Evolutionary conservation across 169 alveolate species (phyloP), one percentile per base, ranked within the genome.

Genomic region (Plasmodium inui): DNA sequence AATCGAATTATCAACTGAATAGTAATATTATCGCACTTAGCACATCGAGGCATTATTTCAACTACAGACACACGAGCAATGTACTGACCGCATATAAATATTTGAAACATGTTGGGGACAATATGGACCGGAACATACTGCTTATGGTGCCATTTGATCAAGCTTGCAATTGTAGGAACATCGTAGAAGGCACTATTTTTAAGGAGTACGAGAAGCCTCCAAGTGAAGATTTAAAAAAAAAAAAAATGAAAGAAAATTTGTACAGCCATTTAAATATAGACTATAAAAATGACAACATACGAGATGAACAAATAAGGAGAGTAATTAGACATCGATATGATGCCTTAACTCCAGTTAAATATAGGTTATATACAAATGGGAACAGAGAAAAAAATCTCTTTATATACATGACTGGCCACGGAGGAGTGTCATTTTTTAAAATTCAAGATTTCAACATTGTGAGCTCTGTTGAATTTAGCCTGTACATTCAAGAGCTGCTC

Each of bases 381-480:
- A 26, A 85, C 72, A 96, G 92, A 30, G 44, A 84, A 10, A 94
- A 91, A 50, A 94, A 88, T 82, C 95, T 92, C 39, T 81, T 95
- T 50, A 86, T 96, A 28, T 96, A 94, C 76, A 88, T 96, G 95
- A 95, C 98, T 8, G 98, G 98, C 0, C 98, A 96, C 67, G 98
- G 98, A 7, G 98, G 98, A 12, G 96, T 94, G 53, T 67, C 95
- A n/a, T 96, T 95, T 92, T 89, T 96, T 50, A 96, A 96, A 83
- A 92, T 96, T 72, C 97, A 96, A 67, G 96, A 96, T 19, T 95
- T 93, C 92, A 96, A 93, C 72, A 92, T 95, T 34, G 90, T 96
- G 9, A 89, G 97, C 61, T 93, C 98, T 5, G 37, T 82, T 22
- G 97, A 96, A 70, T 86, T 95, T 80, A 96, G 91, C 39, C 37